phyloP scores from a whole-genome alignment of 2,329 filamentous ascomycete species.

The Hymenoscyphus salicellus region DNA sequence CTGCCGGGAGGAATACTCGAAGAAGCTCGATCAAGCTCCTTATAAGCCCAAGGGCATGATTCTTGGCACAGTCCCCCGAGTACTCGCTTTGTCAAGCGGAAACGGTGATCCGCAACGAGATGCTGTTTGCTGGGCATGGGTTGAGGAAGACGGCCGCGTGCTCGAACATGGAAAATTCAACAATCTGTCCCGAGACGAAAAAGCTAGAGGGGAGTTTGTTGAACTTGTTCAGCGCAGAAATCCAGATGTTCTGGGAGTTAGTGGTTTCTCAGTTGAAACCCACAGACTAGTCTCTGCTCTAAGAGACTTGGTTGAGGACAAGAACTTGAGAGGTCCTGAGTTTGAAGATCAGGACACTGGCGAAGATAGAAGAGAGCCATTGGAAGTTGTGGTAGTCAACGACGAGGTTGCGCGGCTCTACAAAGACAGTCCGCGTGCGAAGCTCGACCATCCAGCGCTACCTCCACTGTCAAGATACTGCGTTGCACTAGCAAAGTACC shows the following conservation, averaged over 20 bases:
- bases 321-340: slow-evolving; percentile 73
- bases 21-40: slow-evolving; percentile 89
- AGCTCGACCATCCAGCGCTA: slow-evolving; percentile 76
- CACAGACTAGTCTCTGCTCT: slow-evolving; percentile 79
- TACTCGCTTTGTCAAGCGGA: slow-evolving; percentile 83
- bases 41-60: slow-evolving; percentile 94
- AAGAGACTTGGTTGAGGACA: slow-evolving; percentile 72
- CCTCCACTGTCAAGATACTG: slow-evolving; percentile 82
- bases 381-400: slow-evolving; percentile 90
- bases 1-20: slow-evolving; percentile 84
- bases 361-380: slow-evolving; percentile 70
- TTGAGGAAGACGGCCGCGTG: slow-evolving; percentile 88
- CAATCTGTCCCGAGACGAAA: slow-evolving; percentile 71
- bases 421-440: slow-evolving; percentile 80
- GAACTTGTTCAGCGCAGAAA: slow-evolving; percentile 75
- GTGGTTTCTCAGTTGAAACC: slow-evolving; percentile 84
- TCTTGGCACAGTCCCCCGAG: slow-evolving; percentile 80
- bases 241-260: slow-evolving; percentile 86
- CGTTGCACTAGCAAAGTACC: slow-evolving; percentile 80
- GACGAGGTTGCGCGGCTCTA: slow-evolving; percentile 97
- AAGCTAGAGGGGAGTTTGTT: slow-evolving; percentile 66
- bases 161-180: slow-evolving; percentile 84
- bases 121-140: slow-evolving; percentile 84
- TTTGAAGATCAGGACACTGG: slow-evolving; percentile 76
- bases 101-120: slow-evolving; percentile 71